Evolutionary conservation across 495 filamentous ascomycete species (phyloP).

Genomic region (Platismatia glauca): DNA sequence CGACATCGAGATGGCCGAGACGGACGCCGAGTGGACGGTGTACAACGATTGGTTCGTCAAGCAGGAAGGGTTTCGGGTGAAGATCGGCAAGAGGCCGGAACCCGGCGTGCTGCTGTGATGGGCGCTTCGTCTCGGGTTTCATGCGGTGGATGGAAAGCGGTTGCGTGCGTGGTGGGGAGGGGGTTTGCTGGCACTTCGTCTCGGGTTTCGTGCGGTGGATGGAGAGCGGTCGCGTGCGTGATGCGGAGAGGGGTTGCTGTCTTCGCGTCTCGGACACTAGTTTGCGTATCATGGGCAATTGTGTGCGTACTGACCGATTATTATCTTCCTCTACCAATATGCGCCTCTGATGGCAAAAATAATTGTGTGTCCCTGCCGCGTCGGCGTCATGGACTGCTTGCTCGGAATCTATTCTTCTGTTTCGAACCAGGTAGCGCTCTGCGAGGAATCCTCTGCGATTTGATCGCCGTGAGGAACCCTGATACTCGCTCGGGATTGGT

Average conservation of each 20-base stretch:
- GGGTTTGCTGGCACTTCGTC: neutral
- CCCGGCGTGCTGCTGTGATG: neutral
- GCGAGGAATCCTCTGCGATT: neutral
- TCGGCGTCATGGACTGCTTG: neutral
- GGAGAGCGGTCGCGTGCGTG: neutral
- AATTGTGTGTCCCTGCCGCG: neutral
- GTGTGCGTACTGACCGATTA: neutral
- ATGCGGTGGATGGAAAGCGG: neutral
- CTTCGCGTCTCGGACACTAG: neutral
- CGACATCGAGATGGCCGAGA: conserved; percentile 30
- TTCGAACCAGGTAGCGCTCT: neutral
- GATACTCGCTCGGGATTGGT: neutral
- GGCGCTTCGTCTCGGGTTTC: neutral
- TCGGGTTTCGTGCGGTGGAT: neutral
- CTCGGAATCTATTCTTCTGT: neutral
- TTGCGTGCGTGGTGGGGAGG: neutral
- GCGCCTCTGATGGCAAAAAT: neutral
- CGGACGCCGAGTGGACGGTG: conserved; percentile 31
- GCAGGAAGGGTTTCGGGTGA: conserved; percentile 29
- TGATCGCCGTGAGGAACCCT: neutral
- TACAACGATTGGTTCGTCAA: conserved; percentile 43
- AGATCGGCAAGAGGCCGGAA: neutral
- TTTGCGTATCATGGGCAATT: too few species aligned
- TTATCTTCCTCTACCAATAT: neutral
- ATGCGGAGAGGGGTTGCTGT: neutral